Percentiles rank a stretch among this genome's conserved stretches.
phyloP scores from a whole-genome alignment of 208 protist species.

The Leishmania lainsoni region DNA sequence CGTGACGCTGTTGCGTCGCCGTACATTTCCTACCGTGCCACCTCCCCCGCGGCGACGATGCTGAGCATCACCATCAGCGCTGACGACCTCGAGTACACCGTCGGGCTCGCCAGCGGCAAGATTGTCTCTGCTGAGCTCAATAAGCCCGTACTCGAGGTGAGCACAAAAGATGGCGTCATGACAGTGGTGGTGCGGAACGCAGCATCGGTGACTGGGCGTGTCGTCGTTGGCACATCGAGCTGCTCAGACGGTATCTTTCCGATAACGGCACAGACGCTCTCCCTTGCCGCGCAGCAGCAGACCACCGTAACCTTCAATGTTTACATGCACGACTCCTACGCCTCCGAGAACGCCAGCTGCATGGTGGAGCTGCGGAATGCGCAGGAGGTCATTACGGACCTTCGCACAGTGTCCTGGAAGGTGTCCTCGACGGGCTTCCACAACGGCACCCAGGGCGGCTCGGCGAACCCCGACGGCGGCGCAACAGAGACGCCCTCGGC shows the following conservation, averaged over 20 bases:
- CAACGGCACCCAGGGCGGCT: conserved; percentile 68
- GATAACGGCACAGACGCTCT: conserved; percentile 53
- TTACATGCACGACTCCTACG: conserved; percentile 33
- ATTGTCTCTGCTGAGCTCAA: conserved; percentile 57
- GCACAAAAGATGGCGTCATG: conserved; percentile 59
- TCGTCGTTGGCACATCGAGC: conserved; percentile 43
- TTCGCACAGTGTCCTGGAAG: conserved; percentile 33
- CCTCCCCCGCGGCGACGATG: conserved; percentile 52
- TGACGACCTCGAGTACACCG: conserved; percentile 76
- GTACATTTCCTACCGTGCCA: conserved; percentile 59
- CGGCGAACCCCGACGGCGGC: background rate
- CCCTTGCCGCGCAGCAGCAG: conserved; percentile 36
- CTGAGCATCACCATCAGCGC: conserved; percentile 73
- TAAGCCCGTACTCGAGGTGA: conserved; percentile 30
- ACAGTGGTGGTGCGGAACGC: conserved; percentile 64
- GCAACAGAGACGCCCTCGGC: conserved; percentile 12
- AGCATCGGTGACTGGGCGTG: conserved; percentile 55
- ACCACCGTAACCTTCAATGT: conserved; percentile 47
- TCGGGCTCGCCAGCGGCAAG: conserved; percentile 58
- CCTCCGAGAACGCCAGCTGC: conserved; percentile 39
- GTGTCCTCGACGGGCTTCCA: conserved; percentile 28
- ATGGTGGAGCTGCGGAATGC: conserved; percentile 52
- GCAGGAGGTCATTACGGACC: conserved; percentile 49
- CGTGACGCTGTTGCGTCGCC: conserved; percentile 23
- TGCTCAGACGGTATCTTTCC: conserved; percentile 64